Evolutionary conservation across 2,329 filamentous ascomycete genomes (phyloP).

Genomic region (Dactylella cylindrospora): DNA sequence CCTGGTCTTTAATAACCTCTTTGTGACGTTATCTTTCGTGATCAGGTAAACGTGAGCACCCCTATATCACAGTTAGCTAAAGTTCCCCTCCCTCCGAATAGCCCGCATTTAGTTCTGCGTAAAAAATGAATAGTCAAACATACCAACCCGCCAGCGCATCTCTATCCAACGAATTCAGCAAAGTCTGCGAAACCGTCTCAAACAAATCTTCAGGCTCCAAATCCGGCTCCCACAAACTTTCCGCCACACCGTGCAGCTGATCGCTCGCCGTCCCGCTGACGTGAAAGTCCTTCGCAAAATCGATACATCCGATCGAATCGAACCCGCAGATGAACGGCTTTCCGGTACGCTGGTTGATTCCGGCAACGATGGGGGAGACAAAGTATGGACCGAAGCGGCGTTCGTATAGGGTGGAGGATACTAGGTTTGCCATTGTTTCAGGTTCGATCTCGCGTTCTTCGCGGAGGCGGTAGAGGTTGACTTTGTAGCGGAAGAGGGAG

Average conservation of each 20-base stretch:
- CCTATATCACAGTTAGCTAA: constrained; percentile 25
- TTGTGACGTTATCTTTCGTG: constrained; percentile 99
- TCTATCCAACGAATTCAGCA: constrained; percentile 93
- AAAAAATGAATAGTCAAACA: too few species aligned
- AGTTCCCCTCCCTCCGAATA: too few species aligned
- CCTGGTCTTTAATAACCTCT: constrained; percentile 95
- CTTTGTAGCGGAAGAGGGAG: constrained; percentile 98
- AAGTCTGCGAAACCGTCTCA: constrained; percentile 94
- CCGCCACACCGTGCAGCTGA: constrained; percentile 98
- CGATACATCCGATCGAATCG: constrained; percentile 98
- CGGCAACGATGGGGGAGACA: constrained; percentile 89
- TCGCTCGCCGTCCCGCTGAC: constrained; percentile 94
- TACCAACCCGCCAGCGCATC: constrained; percentile 92
- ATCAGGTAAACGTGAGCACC: constrained; percentile 99
- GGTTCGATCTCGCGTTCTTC: constrained; percentile 97
- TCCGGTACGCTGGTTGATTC: constrained; percentile 88
- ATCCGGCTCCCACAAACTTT: constrained; percentile 96
- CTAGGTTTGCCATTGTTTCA: constrained; percentile 92
- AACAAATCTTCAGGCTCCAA: constrained; percentile 77
- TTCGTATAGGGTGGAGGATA: constrained; percentile 89
- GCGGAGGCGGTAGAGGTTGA: constrained; percentile 98
- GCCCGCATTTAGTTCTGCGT: too few species aligned
- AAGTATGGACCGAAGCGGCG: constrained; percentile 95
- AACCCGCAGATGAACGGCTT: constrained; percentile 99
- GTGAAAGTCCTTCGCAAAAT: constrained; percentile 99